These are phyloP conservation scores for Sporisorium scitamineum DNA, from an alignment of 1,284 basidiomycete genomes.

Conservation along the genomic window DNA sequence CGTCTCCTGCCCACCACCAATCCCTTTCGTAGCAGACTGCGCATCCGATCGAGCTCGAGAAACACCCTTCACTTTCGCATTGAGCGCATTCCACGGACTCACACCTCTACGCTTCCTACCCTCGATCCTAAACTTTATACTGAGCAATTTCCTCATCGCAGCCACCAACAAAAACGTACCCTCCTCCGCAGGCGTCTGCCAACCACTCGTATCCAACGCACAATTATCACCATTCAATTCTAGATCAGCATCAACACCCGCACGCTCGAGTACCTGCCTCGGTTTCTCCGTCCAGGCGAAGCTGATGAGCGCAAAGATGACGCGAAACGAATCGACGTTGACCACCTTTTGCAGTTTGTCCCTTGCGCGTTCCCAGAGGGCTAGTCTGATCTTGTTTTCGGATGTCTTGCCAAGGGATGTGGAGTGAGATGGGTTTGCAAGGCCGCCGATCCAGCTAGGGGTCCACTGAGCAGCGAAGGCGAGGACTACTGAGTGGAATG, in stretches of 20 bases:
- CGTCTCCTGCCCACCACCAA: neutral
- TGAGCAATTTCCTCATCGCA: slow-evolving; percentile 27
- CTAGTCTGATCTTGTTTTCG: slow-evolving; percentile 26
- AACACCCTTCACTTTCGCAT: neutral
- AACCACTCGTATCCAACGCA: slow-evolving; percentile 31
- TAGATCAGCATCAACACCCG: neutral
- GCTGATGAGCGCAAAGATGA: slow-evolving; percentile 38
- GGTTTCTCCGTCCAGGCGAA: slow-evolving; percentile 46
- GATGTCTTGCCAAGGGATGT: slow-evolving; percentile 5
- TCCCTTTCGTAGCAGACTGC: neutral
- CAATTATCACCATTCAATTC: slow-evolving; percentile 29
- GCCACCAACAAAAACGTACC: slow-evolving; percentile 36
- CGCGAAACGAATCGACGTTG: slow-evolving; percentile 36
- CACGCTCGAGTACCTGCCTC: slow-evolving; percentile 21
- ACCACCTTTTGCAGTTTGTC: slow-evolving; percentile 32
- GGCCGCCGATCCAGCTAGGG: slow-evolving; percentile 15
- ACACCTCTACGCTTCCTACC: slow-evolving; percentile 19
- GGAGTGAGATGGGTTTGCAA: slow-evolving; percentile 2
- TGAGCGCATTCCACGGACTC: slow-evolving; percentile 12
- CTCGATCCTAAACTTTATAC: slow-evolving; percentile 33
- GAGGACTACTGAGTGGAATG: slow-evolving; percentile 34
- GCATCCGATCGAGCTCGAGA: neutral
- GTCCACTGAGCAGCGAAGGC: slow-evolving; percentile 37
- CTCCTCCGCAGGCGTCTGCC: slow-evolving; percentile 37
- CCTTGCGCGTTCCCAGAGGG: slow-evolving; percentile 27